Evolutionary conservation across 1,284 basidiomycete genomes (phyloP).

Genomic region (Ganoderma leucocontextum): DNA sequence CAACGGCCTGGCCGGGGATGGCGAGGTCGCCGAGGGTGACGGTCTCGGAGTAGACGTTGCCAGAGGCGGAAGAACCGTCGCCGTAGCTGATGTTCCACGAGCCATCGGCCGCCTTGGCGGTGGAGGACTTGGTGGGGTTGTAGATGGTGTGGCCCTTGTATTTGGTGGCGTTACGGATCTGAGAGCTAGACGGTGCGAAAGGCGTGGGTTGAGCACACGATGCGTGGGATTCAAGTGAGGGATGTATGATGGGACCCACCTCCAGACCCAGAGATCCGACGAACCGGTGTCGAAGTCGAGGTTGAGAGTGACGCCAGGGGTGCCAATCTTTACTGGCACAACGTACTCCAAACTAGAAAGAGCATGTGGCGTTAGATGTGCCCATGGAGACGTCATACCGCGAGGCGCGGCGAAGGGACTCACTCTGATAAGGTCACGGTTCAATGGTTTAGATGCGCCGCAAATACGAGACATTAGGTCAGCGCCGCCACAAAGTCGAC

Average conservation of each 20-base stretch:
- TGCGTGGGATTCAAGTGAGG: neutral
- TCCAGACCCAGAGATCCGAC: constrained; percentile 48
- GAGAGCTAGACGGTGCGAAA: constrained; percentile 31
- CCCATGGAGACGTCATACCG: neutral
- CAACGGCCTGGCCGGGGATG: constrained; percentile 46
- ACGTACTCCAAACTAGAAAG: constrained; percentile 46
- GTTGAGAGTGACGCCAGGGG: constrained; percentile 47
- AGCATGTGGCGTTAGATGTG: constrained; percentile 12
- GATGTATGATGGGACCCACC: constrained; percentile 25
- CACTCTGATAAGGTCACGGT: constrained; percentile 27
- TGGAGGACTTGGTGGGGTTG: constrained; percentile 44
- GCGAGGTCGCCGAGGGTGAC: constrained; percentile 44
- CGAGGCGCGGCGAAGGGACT: constrained; percentile 14
- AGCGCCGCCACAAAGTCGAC: neutral
- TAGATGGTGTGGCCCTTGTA: constrained; percentile 44
- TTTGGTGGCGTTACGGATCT: constrained; percentile 35
- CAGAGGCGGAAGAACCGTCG: constrained; percentile 49
- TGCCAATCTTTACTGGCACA: constrained; percentile 48
- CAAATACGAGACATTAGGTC: neutral
- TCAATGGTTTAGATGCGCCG: neutral
- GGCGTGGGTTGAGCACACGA: neutral
- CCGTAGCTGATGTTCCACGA: constrained; percentile 51
- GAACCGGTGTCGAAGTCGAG: constrained; percentile 51
- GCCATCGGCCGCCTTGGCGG: constrained; percentile 41
- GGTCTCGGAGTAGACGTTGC: constrained; percentile 45